phyloP scores from a whole-genome alignment of 257 asterid genomes.

The Solanum rostratum region DNA sequence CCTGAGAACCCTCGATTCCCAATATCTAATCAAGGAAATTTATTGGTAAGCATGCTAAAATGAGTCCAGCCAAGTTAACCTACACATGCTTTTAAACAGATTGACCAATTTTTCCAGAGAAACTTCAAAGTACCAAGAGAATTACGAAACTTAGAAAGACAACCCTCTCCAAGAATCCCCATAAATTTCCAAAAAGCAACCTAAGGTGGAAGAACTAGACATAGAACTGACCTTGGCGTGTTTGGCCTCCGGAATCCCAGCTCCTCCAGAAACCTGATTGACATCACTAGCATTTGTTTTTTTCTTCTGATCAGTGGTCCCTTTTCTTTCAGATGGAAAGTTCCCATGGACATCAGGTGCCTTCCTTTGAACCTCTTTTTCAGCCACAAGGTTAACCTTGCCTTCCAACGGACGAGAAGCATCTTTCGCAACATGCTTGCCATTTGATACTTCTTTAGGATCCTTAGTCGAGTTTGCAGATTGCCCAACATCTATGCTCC shows the following conservation, averaged over 20 bases:
- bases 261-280: not conserved
- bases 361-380: not conserved
- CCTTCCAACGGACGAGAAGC: not conserved
- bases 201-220: not conserved
- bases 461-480: not conserved
- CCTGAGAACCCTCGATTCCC: too few relatives aligned
- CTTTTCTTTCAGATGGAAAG: not conserved
- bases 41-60: not conserved
- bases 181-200: not conserved
- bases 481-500: not conserved
- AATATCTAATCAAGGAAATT: not conserved
- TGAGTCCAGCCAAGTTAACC: not conserved
- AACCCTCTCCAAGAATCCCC: not conserved
- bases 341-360: not conserved
- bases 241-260: not conserved
- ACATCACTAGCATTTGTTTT: not conserved
- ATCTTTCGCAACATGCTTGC: not conserved
- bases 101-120: not conserved
- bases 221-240: constrained; percentile 8
- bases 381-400: not conserved
- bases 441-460: not conserved
- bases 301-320: not conserved
- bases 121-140: not conserved
- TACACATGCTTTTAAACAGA: not conserved
- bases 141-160: not conserved